These are phyloP conservation scores for Aaosphaeria arxii DNA, from an alignment of 2,329 filamentous ascomycete genomes.

Conservation along the genomic window DNA sequence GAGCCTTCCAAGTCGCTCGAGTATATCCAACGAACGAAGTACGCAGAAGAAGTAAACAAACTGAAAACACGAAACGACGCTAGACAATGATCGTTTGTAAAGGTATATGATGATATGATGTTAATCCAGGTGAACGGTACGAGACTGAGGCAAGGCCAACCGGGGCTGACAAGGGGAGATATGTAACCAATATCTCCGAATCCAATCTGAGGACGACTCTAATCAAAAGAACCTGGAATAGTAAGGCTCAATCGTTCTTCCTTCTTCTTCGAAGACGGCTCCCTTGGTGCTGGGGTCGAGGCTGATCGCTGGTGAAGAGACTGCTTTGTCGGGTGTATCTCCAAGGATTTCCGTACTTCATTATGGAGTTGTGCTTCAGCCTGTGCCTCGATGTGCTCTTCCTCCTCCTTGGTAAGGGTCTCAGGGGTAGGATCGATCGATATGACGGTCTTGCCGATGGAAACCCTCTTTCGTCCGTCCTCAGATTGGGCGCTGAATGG, in stretches of 20 bases:
- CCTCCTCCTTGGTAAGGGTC: constrained; percentile 22
- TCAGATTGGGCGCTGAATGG: constrained; percentile 26
- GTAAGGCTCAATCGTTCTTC: constrained; percentile 32
- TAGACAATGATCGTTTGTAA: constrained; percentile 9
- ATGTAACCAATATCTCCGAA: too few species aligned
- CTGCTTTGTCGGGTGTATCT: constrained; percentile 9
- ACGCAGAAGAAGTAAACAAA: neutral
- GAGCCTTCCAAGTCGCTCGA: too few species aligned
- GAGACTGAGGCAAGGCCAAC: too few species aligned
- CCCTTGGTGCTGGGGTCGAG: constrained; percentile 19
- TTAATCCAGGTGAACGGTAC: too few species aligned
- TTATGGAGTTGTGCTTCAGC: constrained; percentile 34
- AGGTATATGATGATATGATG: too few species aligned
- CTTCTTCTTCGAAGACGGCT: constrained; percentile 20
- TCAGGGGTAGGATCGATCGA: constrained; percentile 10
- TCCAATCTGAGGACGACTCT: neutral
- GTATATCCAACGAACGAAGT: neutral
- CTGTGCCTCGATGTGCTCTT: constrained; percentile 32
- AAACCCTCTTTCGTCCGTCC: constrained; percentile 30
- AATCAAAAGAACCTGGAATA: constrained; percentile 32
- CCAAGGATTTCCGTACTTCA: constrained; percentile 26
- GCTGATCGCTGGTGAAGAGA: constrained; percentile 18
- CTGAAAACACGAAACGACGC: neutral
- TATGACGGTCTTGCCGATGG: constrained; percentile 37
- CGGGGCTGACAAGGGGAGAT: too few species aligned